These are phyloP conservation scores for Tricladium varicosporioides DNA, from an alignment of 2,329 filamentous ascomycete genomes.

Conservation along the genomic window DNA sequence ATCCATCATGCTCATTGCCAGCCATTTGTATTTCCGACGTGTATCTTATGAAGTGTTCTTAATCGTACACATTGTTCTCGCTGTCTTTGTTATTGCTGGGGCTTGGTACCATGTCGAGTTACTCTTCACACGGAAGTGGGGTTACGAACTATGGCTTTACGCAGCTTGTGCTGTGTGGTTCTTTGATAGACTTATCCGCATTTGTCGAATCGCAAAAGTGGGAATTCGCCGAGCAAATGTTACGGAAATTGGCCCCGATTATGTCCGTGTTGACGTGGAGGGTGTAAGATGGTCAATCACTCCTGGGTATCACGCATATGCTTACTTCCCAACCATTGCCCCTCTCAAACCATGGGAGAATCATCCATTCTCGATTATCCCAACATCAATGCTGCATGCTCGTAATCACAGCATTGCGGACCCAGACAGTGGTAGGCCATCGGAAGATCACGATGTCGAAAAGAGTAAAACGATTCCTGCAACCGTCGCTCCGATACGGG, in stretches of 20 bases:
- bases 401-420: not conserved
- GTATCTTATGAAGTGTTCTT: conserved; percentile 23
- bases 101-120: conserved; percentile 37
- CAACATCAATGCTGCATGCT: conserved; percentile 21
- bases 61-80: conserved; percentile 14
- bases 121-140: conserved; percentile 38
- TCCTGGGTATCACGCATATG: conserved; percentile 41
- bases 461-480: not conserved
- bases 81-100: conserved; percentile 13
- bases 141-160: conserved; percentile 48
- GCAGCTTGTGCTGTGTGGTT: conserved; percentile 42
- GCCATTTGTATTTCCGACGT: conserved; percentile 37
- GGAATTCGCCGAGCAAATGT: conserved; percentile 40
- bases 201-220: conserved; percentile 38
- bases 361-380: conserved; percentile 50
- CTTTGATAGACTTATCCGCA: conserved; percentile 44
- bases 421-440: not conserved
- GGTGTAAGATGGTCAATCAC: conserved; percentile 36
- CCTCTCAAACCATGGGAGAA: conserved; percentile 47
- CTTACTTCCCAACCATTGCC: conserved; percentile 49
- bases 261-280: conserved; percentile 42
- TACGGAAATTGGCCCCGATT: conserved; percentile 33
- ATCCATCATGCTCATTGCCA: conserved; percentile 31
- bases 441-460: not conserved
- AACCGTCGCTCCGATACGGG: not conserved